These are phyloP conservation scores for Yamadazyma oceani DNA, from an alignment of 1,139 yeast genomes.

Conservation along the genomic window DNA sequence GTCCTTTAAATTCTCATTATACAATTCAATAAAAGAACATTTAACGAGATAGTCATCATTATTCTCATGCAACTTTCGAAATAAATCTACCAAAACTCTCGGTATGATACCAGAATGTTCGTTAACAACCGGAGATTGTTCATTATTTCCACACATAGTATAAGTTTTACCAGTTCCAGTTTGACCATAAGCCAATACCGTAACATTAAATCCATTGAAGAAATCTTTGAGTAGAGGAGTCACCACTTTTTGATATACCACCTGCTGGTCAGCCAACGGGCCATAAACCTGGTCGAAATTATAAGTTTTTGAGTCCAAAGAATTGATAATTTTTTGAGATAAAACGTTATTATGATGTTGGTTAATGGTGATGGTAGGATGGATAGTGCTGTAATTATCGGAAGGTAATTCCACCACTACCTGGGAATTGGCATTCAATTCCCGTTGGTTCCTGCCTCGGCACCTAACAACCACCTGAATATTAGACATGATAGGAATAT, in stretches of 20 bases:
- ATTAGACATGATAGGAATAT: conserved; percentile 34
- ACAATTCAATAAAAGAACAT: conserved; percentile 71
- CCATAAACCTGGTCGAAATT: conserved; percentile 77
- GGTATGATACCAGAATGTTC: conserved; percentile 68
- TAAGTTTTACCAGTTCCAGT: conserved; percentile 89
- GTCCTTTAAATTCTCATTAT: conserved; percentile 71
- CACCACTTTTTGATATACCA: conserved; percentile 62
- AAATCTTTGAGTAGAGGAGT: conserved; percentile 64
- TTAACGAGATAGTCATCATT: conserved; percentile 56
- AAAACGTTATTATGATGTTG: conserved; percentile 18
- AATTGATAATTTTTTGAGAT: conserved; percentile 16
- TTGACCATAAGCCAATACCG: conserved; percentile 85
- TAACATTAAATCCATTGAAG: conserved; percentile 70
- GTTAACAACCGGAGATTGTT: conserved; percentile 14
- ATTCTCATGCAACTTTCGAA: conserved; percentile 37
- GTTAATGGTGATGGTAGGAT: conserved; percentile 43
- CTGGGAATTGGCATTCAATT: conserved; percentile 68
- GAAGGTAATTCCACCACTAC: conserved; percentile 66
- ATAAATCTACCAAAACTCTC: conserved; percentile 56
- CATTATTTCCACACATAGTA: conserved; percentile 69
- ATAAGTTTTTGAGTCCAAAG: conserved; percentile 46
- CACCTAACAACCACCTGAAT: conserved; percentile 89
- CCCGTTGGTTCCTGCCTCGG: conserved; percentile 75
- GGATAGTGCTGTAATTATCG: conserved; percentile 38
- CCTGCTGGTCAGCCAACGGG: conserved; percentile 63